Conservation (phyloP, 345 rosid species). For the Theobroma cacao region DNA sequence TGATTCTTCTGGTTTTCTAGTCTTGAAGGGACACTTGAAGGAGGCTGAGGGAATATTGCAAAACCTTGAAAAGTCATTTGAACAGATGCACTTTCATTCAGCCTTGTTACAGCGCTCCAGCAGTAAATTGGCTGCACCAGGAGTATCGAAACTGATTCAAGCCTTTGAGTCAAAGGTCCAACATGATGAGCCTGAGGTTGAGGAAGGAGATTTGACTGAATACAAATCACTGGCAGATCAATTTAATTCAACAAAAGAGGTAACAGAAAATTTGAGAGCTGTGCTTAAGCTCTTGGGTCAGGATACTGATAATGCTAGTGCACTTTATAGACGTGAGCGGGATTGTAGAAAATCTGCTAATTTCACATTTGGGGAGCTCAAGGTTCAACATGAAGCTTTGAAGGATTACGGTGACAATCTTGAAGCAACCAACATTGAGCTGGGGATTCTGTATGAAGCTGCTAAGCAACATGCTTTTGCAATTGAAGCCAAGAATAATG, state of each 20-base stretch:
- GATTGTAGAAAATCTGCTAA: constrained; percentile 35
- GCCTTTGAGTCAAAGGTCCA: constrained; percentile 77
- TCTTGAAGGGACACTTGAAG: constrained; percentile 43
- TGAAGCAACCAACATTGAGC: constrained; percentile 59
- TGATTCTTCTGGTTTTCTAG: constrained; percentile 38
- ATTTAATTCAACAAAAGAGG: constrained; percentile 43
- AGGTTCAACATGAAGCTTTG: constrained; percentile 44
- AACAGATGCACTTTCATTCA: constrained; percentile 38
- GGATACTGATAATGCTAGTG: constrained; percentile 46
- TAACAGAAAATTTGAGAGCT: constrained; percentile 46
- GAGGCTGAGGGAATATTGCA: constrained; percentile 53
- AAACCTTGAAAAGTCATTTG: constrained; percentile 58
- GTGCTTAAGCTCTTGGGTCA: constrained; percentile 49
- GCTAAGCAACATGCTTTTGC: constrained; percentile 42
- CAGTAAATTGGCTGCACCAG: constrained; percentile 44
- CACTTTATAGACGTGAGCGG: constrained; percentile 37
- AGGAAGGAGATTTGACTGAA: constrained; percentile 30
- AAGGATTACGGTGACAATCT: constrained; percentile 43
- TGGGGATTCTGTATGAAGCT: constrained; percentile 58
- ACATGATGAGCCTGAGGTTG: constrained; percentile 49
- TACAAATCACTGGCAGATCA: constrained; percentile 39
- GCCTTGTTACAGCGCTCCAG: constrained; percentile 30
- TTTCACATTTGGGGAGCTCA: constrained; percentile 39
- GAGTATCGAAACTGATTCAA: constrained; percentile 70
- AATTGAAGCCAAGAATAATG: constrained; percentile 39